Evolutionary conservation across 139 green algal species (phyloP).

Genomic region (Limnomonas spitsbergensis): DNA sequence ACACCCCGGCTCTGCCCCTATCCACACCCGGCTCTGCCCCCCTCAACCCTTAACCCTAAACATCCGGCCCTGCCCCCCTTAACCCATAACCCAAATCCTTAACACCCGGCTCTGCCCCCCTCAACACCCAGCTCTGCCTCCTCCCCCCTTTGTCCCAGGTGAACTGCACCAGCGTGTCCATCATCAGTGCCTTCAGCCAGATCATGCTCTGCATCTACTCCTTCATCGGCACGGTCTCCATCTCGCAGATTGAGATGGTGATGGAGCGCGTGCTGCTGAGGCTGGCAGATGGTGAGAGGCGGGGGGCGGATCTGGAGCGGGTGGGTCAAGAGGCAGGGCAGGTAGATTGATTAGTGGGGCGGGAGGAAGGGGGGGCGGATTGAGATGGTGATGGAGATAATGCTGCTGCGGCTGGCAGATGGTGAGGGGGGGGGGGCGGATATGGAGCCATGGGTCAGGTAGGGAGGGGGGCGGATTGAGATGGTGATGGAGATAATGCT

Average conservation of each 20-base stretch:
- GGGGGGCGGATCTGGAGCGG: neutral
- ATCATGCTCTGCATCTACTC: slow-evolving; percentile 74
- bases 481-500: too few relatives aligned
- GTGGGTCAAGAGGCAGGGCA: too few relatives aligned
- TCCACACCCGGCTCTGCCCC: too few relatives aligned
- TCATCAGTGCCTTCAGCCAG: slow-evolving; percentile 50
- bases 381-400: too few relatives aligned
- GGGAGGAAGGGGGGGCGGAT: too few relatives aligned
- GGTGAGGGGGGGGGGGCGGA: slow-evolving; percentile 36
- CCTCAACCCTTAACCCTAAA: too few relatives aligned
- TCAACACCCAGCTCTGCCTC: neutral
- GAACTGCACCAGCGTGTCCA: slow-evolving; percentile 24
- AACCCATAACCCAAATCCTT: too few relatives aligned
- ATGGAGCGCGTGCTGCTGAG: slow-evolving; percentile 19
- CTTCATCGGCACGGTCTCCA: slow-evolving; percentile 55
- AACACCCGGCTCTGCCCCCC: neutral
- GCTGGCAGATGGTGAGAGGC: slow-evolving; percentile 8
- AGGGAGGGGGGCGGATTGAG: too few relatives aligned
- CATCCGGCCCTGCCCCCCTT: too few relatives aligned
- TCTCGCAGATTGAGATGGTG: slow-evolving; percentile 45
- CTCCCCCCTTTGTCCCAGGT: too few relatives aligned
- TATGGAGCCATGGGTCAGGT: neutral
- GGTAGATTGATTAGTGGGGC: too few relatives aligned
- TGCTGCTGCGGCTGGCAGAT: slow-evolving; percentile 83
- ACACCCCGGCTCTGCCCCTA: too few relatives aligned